phyloP scores from a whole-genome alignment of 495 filamentous ascomycete genomes.

The Zalerion maritima region DNA sequence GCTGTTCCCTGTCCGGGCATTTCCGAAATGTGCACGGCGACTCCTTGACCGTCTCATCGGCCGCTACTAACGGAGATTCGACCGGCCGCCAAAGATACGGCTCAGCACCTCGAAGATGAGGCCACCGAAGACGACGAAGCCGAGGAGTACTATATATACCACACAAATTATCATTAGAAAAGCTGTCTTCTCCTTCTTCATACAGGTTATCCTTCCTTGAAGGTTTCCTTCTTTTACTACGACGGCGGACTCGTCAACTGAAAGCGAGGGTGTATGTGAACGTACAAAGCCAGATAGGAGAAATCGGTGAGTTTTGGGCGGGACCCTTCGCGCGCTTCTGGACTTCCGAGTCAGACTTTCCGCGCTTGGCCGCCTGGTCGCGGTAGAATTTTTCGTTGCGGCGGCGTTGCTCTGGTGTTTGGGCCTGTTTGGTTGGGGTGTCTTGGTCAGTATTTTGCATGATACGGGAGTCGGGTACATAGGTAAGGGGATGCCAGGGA shows the following conservation, averaged over 20 bases:
- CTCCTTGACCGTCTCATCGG: conserved; percentile 1
- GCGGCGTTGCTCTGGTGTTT: conserved; percentile 86
- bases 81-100: conserved; percentile 67
- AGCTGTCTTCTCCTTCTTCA: conserved; percentile 1
- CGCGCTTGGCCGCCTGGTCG: conserved; percentile 63
- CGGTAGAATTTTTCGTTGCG: conserved; percentile 77
- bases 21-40: no score
- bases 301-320: conserved; percentile 59
- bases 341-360: conserved; percentile 55
- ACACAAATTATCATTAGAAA: neutral
- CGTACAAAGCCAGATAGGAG: conserved; percentile 73
- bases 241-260: neutral
- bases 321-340: conserved; percentile 50
- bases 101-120: conserved; percentile 66
- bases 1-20: no score
- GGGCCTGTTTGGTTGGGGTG: conserved; percentile 43
- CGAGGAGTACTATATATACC: conserved; percentile 45
- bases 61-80: conserved; percentile 27
- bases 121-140: conserved; percentile 74
- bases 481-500: no score
- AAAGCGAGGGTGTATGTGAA: conserved; percentile 7
- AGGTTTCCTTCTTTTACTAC: neutral
- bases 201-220: no score
- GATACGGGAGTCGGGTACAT: no score
- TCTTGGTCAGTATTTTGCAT: no score